phyloP scores from a whole-genome alignment of 1,139 yeast genomes.

The Pichia sp. region DNA sequence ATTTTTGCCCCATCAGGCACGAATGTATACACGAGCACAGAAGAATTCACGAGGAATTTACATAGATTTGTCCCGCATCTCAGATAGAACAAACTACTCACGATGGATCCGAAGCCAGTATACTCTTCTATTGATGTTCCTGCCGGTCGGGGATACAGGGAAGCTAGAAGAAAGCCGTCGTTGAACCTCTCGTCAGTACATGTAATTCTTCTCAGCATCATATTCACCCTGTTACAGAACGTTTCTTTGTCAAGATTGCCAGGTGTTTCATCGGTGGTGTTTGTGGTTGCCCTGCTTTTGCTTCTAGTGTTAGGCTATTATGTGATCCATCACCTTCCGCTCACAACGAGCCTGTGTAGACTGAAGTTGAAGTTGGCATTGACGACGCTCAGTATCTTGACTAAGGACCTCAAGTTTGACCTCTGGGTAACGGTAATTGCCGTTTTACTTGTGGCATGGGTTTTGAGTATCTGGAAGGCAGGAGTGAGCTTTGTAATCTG shows the following conservation, averaged over 20 bases:
- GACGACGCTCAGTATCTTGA: neutral
- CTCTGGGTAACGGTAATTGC: slow-evolving; percentile 13
- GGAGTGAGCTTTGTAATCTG: slow-evolving; percentile 14
- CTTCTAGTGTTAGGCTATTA: neutral
- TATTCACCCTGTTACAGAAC: slow-evolving; percentile 10
- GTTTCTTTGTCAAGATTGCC: slow-evolving; percentile 5
- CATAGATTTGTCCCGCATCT: too few relatives aligned
- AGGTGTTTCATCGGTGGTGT: neutral
- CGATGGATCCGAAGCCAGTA: neutral
- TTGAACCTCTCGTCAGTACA: slow-evolving; percentile 1
- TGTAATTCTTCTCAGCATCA: slow-evolving; percentile 3
- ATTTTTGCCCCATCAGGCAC: too few relatives aligned
- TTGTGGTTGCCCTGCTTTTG: neutral
- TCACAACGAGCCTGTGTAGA: neutral
- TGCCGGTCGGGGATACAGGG: neutral
- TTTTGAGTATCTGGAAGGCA: slow-evolving; percentile 13
- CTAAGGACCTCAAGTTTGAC: slow-evolving; percentile 9
- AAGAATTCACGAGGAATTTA: too few relatives aligned
- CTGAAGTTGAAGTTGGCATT: slow-evolving; percentile 7
- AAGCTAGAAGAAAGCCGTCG: neutral
- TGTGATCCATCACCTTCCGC: neutral
- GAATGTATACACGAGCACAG: too few relatives aligned
- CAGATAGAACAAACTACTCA: neutral
- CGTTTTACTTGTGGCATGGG: slow-evolving; percentile 13
- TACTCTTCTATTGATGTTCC: neutral